Conservation (phyloP, 192 early-diverging fungal genomes). For the Coemansia sp. region DNA sequence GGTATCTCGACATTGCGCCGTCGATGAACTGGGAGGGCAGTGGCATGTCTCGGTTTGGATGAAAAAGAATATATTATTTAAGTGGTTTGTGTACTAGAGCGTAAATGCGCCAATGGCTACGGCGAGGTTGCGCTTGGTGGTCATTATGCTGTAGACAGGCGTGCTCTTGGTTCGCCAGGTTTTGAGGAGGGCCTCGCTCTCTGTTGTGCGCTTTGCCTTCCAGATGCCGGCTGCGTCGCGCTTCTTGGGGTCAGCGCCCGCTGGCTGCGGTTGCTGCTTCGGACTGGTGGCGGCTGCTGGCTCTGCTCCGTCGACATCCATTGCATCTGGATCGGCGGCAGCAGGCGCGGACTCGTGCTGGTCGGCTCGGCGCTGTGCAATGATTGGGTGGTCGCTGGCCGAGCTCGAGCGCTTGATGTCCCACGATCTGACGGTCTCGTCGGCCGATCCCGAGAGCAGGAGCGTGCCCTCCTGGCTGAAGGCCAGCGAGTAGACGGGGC, state of each 20-base stretch:
- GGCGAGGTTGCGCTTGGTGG: slow-evolving; percentile 85
- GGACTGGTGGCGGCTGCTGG: background rate
- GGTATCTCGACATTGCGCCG: slow-evolving; percentile 27
- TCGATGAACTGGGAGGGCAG: slow-evolving; percentile 45
- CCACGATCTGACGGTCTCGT: slow-evolving; percentile 91
- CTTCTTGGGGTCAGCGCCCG: slow-evolving; percentile 35
- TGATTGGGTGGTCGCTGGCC: slow-evolving; percentile 43
- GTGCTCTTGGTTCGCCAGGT: slow-evolving; percentile 91
- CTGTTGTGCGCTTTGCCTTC: slow-evolving; percentile 42
- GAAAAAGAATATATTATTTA: background rate
- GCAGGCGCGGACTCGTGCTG: slow-evolving; percentile 7
- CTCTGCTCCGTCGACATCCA: slow-evolving; percentile 1
- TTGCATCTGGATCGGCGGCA: slow-evolving; percentile 29
- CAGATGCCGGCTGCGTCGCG: slow-evolving; percentile 54
- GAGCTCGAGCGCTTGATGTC: slow-evolving; percentile 70
- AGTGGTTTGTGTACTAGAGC: background rate
- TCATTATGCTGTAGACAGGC: slow-evolving; percentile 83
- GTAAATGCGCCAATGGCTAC: slow-evolving; percentile 82
- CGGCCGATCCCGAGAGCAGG: slow-evolving; percentile 83
- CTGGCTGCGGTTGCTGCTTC: slow-evolving; percentile 10
- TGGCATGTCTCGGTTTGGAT: slow-evolving; percentile 43
- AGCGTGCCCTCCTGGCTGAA: slow-evolving; percentile 84
- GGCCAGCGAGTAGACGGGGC: slow-evolving; percentile 78
- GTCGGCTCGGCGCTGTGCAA: slow-evolving; percentile 29
- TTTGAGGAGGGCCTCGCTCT: slow-evolving; percentile 65